Evolutionary conservation across 352 stramenopile species (phyloP).

Genomic region (Phytopythium aichiense): DNA sequence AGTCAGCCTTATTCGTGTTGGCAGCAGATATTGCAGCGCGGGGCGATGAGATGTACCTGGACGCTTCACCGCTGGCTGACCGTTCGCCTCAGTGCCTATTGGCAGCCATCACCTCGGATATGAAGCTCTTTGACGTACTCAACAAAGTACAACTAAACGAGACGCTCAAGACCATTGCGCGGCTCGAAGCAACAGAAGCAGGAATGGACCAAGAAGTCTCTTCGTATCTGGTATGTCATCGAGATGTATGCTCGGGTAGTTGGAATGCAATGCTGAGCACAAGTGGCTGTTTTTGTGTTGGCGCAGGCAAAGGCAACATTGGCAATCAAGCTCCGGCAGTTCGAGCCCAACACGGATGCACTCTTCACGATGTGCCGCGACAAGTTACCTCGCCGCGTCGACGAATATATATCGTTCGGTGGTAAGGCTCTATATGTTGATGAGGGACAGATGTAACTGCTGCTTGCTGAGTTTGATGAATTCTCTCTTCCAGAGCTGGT

Average conservation of each 20-base stretch:
- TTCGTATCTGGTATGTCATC: background rate
- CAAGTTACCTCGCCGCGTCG: slow-evolving; percentile 19
- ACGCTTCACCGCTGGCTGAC: slow-evolving; percentile 28
- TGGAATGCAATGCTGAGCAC: background rate
- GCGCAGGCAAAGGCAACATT: slow-evolving; percentile 18
- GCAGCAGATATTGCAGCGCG: slow-evolving; percentile 52
- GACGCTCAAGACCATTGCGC: background rate
- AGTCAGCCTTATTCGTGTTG: slow-evolving; percentile 45
- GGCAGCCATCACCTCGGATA: slow-evolving; percentile 6
- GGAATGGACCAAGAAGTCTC: background rate
- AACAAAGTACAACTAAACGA: background rate
- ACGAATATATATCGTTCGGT: slow-evolving; percentile 51
- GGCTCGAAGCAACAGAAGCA: background rate
- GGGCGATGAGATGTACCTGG: slow-evolving; percentile 32
- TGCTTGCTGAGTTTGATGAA: background rate
- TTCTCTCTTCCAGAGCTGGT: background rate
- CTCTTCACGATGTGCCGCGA: slow-evolving; percentile 52
- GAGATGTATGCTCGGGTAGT: no score
- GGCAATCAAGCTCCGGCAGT: slow-evolving; percentile 51
- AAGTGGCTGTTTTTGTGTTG: background rate
- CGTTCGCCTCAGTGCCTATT: slow-evolving; percentile 45
- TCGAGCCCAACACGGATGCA: slow-evolving; percentile 47
- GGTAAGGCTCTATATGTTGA: slow-evolving; percentile 18
- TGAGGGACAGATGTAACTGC: background rate
- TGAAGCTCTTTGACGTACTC: background rate